phyloP scores from a whole-genome alignment of 768 basidiomycete genomes.

The Termitomyces sp. region DNA sequence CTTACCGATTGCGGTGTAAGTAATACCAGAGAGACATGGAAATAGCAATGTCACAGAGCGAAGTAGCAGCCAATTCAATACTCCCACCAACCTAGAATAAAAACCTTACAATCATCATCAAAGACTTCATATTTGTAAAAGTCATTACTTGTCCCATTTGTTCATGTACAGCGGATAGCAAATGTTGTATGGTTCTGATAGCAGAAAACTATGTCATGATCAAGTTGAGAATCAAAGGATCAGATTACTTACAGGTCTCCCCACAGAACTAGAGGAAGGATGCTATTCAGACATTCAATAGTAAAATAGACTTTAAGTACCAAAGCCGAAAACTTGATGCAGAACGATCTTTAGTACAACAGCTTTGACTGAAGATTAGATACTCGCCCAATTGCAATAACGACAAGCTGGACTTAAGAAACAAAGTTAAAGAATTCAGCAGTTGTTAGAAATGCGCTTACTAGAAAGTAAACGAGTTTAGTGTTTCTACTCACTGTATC shows the following conservation, averaged over 20 bases:
- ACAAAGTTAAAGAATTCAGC: too few species aligned
- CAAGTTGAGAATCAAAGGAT: neutral
- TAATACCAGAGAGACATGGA: conserved; percentile 6
- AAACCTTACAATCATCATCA: neutral
- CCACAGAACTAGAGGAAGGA: conserved; percentile 1
- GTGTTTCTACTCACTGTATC: conserved; percentile 4
- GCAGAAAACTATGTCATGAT: neutral
- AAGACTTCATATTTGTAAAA: neutral
- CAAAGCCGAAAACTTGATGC: conserved; percentile 2
- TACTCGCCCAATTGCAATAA: conserved; percentile 4
- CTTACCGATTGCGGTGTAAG: conserved; percentile 4
- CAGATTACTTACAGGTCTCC: conserved; percentile 2
- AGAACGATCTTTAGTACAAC: neutral
- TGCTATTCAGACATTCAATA: neutral
- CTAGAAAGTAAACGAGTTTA: conserved; percentile 5
- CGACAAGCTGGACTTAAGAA: neutral
- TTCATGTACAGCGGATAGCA: conserved; percentile 5
- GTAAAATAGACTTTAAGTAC: neutral
- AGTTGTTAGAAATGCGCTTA: neutral
- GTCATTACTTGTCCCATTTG: conserved; percentile 1
- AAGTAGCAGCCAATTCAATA: conserved; percentile 8
- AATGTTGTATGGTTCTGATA: conserved; percentile 1
- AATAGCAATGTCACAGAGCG: conserved; percentile 7
- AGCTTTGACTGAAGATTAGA: neutral
- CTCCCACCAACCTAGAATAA: conserved; percentile 5